Evolutionary conservation across 257 asterid genomes (phyloP).

Genomic region (Nicotiana benthamiana): DNA sequence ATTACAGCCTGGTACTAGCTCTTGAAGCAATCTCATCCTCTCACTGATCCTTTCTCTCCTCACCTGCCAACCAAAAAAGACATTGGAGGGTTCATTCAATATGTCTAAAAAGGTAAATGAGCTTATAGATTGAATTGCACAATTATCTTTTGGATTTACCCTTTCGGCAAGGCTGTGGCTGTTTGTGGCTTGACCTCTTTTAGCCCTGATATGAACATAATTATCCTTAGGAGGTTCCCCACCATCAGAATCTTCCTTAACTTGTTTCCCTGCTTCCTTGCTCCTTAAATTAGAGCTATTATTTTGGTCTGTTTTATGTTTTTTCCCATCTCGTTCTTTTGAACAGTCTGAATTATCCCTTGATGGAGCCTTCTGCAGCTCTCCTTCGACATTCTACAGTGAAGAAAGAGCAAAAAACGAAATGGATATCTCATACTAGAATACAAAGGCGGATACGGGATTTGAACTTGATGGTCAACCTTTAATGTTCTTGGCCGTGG

Average conservation of each 20-base stretch:
- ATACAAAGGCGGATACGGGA: not conserved
- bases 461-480: not conserved
- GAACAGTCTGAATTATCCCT: constrained; percentile 41
- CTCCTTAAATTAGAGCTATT: constrained; percentile 19
- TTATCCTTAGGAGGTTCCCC: constrained; percentile 64
- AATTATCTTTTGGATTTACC: constrained; percentile 29
- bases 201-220: constrained; percentile 84
- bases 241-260: constrained; percentile 35
- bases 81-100: not conserved
- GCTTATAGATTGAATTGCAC: not conserved
- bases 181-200: constrained; percentile 89
- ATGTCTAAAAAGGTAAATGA: not conserved
- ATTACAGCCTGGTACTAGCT: constrained; percentile 92
- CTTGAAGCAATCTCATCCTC: constrained; percentile 92
- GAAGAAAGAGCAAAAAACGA: not conserved
- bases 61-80: constrained; percentile 37
- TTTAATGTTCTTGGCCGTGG: not conserved
- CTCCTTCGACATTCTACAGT: constrained; percentile 47
- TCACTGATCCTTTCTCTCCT: constrained; percentile 92
- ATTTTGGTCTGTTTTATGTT: constrained; percentile 32
- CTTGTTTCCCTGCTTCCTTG: constrained; percentile 49
- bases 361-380: constrained; percentile 37
- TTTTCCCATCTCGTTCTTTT: constrained; percentile 39
- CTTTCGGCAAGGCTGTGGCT: constrained; percentile 98
- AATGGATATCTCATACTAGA: not conserved